Conservation (phyloP, 257 asterid genomes). For the Primulina huaijiensis region DNA sequence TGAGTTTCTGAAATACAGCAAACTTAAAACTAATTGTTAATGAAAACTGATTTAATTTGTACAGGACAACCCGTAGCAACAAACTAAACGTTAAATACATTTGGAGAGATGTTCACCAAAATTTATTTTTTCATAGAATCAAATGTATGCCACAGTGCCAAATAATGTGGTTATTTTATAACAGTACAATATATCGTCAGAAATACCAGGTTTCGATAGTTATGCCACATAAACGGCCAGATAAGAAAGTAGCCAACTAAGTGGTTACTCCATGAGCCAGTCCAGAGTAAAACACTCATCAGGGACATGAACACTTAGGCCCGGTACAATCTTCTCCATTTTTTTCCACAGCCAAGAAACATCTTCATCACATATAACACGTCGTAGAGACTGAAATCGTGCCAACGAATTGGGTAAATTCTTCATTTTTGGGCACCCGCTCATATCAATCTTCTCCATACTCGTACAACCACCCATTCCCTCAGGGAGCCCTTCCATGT, state of each 20-base stretch:
- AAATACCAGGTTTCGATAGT: too few relatives aligned
- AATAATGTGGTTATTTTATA: too few relatives aligned
- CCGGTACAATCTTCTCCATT: constrained; percentile 48
- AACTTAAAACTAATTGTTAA: too few relatives aligned
- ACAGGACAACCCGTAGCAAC: too few relatives aligned
- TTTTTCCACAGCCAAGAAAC: constrained; percentile 64
- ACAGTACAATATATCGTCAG: not conserved
- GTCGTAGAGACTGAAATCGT: constrained; percentile 35
- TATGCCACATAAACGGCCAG: too few relatives aligned
- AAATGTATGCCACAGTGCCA: too few relatives aligned
- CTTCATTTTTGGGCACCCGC: constrained; percentile 63
- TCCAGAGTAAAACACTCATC: constrained; percentile 74
- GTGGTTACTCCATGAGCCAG: constrained; percentile 60
- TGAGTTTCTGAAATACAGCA: too few relatives aligned
- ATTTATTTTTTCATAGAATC: too few relatives aligned
- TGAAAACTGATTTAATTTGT: too few relatives aligned
- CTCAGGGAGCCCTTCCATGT: constrained; percentile 64
- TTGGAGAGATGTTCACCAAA: too few relatives aligned
- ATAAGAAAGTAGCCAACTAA: not conserved
- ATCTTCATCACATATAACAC: constrained; percentile 79
- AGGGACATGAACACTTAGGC: constrained; percentile 62
- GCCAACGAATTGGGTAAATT: constrained; percentile 53
- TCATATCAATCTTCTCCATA: constrained; percentile 86
- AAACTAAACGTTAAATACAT: too few relatives aligned
- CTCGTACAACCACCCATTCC: constrained; percentile 60